Base-by-base conservation (phyloP, 176 grass and related monocot genomes). In the Aegilops longissima region DNA sequence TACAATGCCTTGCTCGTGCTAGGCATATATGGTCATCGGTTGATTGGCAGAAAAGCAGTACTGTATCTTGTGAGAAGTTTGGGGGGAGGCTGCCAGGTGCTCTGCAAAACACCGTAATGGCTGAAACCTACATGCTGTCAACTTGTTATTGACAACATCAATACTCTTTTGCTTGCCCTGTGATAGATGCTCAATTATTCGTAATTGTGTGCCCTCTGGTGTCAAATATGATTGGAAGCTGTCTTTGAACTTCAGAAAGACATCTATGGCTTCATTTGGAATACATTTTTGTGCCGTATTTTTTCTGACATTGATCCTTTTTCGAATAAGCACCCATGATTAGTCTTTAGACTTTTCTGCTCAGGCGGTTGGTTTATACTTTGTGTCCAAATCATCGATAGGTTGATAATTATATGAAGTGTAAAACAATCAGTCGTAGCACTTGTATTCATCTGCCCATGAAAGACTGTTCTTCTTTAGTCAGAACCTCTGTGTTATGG, bases 41-140 rank as follows among this genome's bases (percentile, higher is more conserved):
- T 38, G 84, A 76, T 61, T 79, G 74, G 62, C 63, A 31, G 45
- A 31, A 36, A 70, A 44, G 31, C 11, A n/a, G 6, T 80, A 21
- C 23, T 24, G 49, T 61, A 42, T 42, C 64, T 80, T n/a, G 4
- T 24, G 51, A 33, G 33, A 30, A 29, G 5, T 61, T 70, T 45
- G 66, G 84, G 62, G 84, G 17, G 76, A 8, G 24, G 35, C 16
- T 16, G 23, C 5, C 51, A 31, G 76, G 35, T 71, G 65, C 10
- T 86, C 75, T 80, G 23, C 84, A 86, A 18, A 61, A 70, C 35
- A 80, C 25, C 10, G 76, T 86, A 86, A 80, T 86, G 24, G 47
- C n/a, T 82, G 66, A 35, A 52, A 82, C n/a, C 66, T 49, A 24
- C 44, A 51, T 58, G 65, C 18, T 21, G 47, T 84, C 61, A 61